Evolutionary conservation across 2,329 filamentous ascomycete species (phyloP).

Genomic region (Epichloe elymi): DNA sequence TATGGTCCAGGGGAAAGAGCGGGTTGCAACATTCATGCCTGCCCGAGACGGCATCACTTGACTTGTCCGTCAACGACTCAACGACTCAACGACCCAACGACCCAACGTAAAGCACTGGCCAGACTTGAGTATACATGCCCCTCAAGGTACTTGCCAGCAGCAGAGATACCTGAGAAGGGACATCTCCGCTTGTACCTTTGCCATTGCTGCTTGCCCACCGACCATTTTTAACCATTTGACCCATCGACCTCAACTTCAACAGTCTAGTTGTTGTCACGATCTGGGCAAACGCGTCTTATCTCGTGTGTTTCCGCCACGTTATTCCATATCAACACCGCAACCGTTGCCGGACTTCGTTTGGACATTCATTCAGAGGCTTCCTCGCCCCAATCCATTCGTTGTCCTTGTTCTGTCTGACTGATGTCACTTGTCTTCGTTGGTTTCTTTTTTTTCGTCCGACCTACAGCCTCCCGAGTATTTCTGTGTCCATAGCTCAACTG

Average conservation of each 20-base stretch:
- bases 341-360: background rate
- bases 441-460: background rate
- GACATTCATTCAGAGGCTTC: background rate
- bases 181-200: background rate
- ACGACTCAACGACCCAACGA: no score
- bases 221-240: background rate
- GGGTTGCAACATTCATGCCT: background rate
- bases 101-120: no score
- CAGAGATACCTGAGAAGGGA: background rate
- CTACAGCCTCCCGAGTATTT: background rate
- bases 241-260: background rate
- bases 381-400: background rate
- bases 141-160: background rate
- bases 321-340: background rate
- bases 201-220: no score
- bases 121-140: background rate
- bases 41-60: background rate
- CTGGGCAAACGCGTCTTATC: background rate
- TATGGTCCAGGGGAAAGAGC: background rate
- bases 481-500: background rate
- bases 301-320: background rate
- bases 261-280: background rate
- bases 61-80: background rate
- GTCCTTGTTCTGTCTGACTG: background rate
- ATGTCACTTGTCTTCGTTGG: background rate